phyloP scores from a whole-genome alignment of 345 rosid genomes.

The Rubroshorea leprosula region DNA sequence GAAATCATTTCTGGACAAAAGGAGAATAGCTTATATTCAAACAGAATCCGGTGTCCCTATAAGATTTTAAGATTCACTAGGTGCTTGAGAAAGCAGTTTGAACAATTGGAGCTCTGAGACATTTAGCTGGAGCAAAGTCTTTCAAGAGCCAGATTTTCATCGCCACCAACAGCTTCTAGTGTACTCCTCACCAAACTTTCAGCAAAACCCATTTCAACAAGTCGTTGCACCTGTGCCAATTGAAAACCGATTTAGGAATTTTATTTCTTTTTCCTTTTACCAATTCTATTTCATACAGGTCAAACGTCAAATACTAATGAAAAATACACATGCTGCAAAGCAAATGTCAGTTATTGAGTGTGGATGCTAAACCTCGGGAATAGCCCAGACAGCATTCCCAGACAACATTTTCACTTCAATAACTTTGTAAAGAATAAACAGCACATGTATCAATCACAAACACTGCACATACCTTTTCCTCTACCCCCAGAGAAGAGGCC shows the following conservation, averaged over 20 bases:
- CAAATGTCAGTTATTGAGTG: neutral
- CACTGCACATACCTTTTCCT: constrained; percentile 66
- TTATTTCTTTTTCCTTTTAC: neutral
- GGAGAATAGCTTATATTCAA: no score
- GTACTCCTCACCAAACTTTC: constrained; percentile 73
- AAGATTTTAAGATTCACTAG: neutral
- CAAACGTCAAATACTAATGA: constrained; percentile 1
- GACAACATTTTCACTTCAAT: no score
- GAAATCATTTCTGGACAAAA: no score
- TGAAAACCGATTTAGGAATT: constrained; percentile 13
- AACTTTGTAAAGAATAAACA: neutral
- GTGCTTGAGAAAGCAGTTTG: neutral
- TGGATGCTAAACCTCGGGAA: neutral
- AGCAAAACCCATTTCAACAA: constrained; percentile 93
- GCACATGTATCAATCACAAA: neutral
- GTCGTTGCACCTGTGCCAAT: constrained; percentile 61
- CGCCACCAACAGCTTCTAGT: constrained; percentile 79
- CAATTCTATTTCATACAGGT: no score
- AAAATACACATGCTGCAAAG: neutral
- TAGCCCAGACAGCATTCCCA: no score
- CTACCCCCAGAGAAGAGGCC: constrained; percentile 65
- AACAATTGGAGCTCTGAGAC: constrained; percentile 3
- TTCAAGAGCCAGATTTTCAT: constrained; percentile 94
- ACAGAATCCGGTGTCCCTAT: no score
- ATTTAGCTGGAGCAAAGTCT: constrained; percentile 68